Evolutionary conservation across 2,329 filamentous ascomycete species (phyloP).

Genomic region (Emergomyces orientalis): DNA sequence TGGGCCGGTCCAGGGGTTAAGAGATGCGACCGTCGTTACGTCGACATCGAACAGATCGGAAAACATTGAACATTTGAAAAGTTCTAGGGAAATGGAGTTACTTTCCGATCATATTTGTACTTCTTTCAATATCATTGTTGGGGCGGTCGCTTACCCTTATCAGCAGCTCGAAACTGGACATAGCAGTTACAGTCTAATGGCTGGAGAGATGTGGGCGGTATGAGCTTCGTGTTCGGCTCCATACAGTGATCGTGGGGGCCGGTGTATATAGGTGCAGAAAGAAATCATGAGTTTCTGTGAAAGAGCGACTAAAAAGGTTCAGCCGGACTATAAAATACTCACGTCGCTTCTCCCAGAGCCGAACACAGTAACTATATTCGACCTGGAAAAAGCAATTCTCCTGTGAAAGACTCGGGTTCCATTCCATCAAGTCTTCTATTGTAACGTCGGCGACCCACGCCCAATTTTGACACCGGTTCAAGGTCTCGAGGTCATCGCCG

Average conservation of each 20-base stretch:
- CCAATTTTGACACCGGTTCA: not conserved
- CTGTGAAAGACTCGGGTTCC: not conserved
- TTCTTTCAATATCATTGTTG: not conserved
- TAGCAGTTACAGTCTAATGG: not conserved
- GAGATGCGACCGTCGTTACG: not conserved
- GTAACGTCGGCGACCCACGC: not conserved
- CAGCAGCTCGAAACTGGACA: not conserved
- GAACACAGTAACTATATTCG: constrained; percentile 2
- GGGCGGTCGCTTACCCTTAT: not conserved
- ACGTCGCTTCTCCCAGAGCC: not conserved
- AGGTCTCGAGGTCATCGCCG: not conserved
- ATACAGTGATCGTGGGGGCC: not conserved
- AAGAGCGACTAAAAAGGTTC: not conserved
- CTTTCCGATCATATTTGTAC: not conserved
- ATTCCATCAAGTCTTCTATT: not conserved
- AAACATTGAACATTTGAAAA: not conserved
- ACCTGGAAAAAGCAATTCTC: not conserved
- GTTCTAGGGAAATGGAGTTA: not conserved
- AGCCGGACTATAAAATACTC: not conserved
- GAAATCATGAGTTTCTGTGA: not conserved
- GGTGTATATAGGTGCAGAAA: not conserved
- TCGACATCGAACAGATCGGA: not conserved
- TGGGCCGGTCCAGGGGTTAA: not conserved
- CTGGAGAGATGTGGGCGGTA: not conserved
- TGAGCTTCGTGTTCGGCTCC: not conserved